A percentile compares a stretch with the other conserved stretches of the same genome.
Conservation (phyloP, 441 rosid species). For the Pelargonium citronellum region DNA sequence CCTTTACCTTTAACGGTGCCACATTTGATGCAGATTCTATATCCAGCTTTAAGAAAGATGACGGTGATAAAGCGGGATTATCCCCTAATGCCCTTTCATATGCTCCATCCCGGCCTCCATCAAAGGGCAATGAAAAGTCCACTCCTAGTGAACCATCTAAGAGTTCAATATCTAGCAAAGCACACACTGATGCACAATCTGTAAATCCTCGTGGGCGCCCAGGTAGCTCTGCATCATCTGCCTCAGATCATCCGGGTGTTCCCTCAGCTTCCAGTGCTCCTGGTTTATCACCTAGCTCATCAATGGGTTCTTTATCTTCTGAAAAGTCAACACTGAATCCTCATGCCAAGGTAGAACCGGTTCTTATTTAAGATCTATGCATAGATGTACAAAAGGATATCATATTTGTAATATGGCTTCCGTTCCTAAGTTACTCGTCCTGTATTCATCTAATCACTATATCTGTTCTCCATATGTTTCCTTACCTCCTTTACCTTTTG, state of each 20-base stretch:
- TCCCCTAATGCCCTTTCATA: slow-evolving; percentile 28
- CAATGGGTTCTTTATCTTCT: slow-evolving; percentile 69
- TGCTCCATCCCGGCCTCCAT: slow-evolving; percentile 32
- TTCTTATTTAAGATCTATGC: not conserved
- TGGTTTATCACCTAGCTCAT: slow-evolving; percentile 81
- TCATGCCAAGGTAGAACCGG: slow-evolving; percentile 61
- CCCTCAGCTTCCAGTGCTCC: slow-evolving; percentile 44
- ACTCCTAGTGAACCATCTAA: slow-evolving; percentile 40
- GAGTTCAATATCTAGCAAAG: slow-evolving; percentile 34
- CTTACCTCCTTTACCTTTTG: slow-evolving; percentile 13
- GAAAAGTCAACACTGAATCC: slow-evolving; percentile 80
- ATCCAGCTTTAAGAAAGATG: slow-evolving; percentile 30
- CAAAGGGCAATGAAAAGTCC: slow-evolving; percentile 38
- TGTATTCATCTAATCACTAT: slow-evolving; percentile 4
- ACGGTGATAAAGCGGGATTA: slow-evolving; percentile 33
- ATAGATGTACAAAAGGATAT: no score
- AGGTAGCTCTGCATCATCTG: slow-evolving; percentile 59
- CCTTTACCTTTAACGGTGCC: slow-evolving; percentile 13
- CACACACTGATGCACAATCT: slow-evolving; percentile 26
- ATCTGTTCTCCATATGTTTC: not conserved
- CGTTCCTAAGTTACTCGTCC: slow-evolving; percentile 1
- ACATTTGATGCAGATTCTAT: slow-evolving; percentile 38
- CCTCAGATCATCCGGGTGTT: slow-evolving; percentile 46
- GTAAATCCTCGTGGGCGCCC: slow-evolving; percentile 43
- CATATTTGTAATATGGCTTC: not conserved